These are phyloP conservation scores for Clonostachys chloroleuca DNA, from an alignment of 2,329 filamentous ascomycete genomes.

Conservation along the genomic window DNA sequence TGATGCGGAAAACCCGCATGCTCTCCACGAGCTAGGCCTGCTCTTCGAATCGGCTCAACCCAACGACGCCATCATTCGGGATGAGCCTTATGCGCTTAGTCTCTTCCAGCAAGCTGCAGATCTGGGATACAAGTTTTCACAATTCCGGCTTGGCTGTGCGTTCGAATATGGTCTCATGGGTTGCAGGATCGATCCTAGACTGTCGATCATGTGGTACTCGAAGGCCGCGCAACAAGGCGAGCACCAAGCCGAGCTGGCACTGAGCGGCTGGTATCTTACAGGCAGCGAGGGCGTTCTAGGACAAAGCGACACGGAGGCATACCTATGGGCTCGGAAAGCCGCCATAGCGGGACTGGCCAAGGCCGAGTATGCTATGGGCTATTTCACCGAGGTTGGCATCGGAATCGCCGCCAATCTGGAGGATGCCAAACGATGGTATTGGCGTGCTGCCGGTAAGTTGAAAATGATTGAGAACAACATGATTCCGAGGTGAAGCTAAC, in stretches of 20 bases:
- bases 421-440: constrained; percentile 98
- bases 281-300: constrained; percentile 82
- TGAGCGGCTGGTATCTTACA: constrained; percentile 93
- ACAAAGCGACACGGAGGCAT: constrained; percentile 93
- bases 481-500: background rate
- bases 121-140: constrained; percentile 90
- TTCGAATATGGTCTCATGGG: constrained; percentile 88
- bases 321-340: constrained; percentile 94
- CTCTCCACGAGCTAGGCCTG: constrained; percentile 80
- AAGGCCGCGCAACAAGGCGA: constrained; percentile 88
- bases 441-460: constrained; percentile 86
- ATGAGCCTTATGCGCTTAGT: constrained; percentile 75
- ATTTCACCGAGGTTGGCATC: constrained; percentile 94
- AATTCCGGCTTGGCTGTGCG: constrained; percentile 82
- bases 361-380: constrained; percentile 95
- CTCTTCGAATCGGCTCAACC: constrained; percentile 59
- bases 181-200: constrained; percentile 74
- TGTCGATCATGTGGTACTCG: constrained; percentile 92
- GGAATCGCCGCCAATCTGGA: constrained; percentile 82
- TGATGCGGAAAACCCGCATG: constrained; percentile 87
- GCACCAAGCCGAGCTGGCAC: constrained; percentile 82
- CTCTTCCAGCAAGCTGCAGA: constrained; percentile 84
- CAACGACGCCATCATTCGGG: constrained; percentile 72
- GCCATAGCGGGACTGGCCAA: constrained; percentile 84
- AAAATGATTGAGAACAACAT: background rate